Conservation (phyloP, 306 rosid genomes). For the Pyrus bretschneideri region DNA sequence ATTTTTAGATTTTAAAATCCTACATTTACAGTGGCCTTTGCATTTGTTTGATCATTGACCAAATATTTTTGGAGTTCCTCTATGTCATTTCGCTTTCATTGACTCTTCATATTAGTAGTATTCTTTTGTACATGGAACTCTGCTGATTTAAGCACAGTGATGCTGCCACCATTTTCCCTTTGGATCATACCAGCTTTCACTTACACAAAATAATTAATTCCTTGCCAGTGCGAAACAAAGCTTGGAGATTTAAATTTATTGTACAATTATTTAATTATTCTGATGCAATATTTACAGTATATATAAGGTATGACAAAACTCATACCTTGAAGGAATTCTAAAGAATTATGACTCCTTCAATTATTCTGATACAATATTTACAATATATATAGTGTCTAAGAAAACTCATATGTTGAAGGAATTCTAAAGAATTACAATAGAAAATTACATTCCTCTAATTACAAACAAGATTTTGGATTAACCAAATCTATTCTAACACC, state of each 20-base stretch:
- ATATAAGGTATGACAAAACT: too few species aligned
- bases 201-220: background rate
- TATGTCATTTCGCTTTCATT: background rate
- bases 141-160: background rate
- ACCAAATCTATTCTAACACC: too few species aligned
- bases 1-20: background rate
- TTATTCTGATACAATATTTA: too few species aligned
- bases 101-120: background rate
- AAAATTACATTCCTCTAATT: too few species aligned
- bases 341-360: too few species aligned
- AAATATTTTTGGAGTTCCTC: background rate
- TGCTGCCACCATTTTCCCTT: background rate
- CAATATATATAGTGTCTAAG: too few species aligned
- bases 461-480: too few species aligned
- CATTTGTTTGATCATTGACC: background rate
- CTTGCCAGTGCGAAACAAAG: background rate
- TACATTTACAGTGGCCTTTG: background rate
- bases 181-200: background rate
- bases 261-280: too few species aligned
- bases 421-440: too few species aligned
- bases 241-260: background rate
- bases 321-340: too few species aligned
- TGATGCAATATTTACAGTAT: too few species aligned
- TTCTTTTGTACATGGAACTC: constrained; percentile 2
- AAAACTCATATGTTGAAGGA: too few species aligned